These are phyloP conservation scores for Dissophora globulifera DNA, from an alignment of 192 early-diverging fungal species.

Conservation along the genomic window DNA sequence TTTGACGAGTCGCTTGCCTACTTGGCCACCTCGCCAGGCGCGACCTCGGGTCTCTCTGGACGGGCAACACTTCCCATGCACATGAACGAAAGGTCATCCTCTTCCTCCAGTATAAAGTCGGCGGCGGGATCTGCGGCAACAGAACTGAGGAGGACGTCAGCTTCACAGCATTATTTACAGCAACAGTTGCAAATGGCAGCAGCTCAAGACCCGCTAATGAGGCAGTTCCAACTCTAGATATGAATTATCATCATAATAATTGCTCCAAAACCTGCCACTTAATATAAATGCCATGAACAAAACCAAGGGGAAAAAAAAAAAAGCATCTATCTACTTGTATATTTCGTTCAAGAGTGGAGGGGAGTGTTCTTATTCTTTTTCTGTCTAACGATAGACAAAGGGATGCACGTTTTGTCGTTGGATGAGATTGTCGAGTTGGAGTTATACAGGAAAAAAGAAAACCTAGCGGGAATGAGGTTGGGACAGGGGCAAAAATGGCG, in stretches of 20 bases:
- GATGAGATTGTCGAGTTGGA: not conserved
- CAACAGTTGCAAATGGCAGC: not conserved
- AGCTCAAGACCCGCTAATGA: not conserved
- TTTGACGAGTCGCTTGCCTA: no score
- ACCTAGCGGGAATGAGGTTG: no score
- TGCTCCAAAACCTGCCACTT: no score
- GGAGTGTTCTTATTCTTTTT: constrained; percentile 2
- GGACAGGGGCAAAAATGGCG: no score
- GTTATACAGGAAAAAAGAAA: no score
- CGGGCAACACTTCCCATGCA: not conserved
- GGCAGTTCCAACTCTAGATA: no score
- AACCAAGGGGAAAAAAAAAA: not conserved
- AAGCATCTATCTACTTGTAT: no score
- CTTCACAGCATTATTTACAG: constrained; percentile 17
- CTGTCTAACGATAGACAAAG: not conserved
- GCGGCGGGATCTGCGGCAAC: not conserved
- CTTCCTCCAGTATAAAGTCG: not conserved
- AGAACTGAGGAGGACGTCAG: constrained; percentile 16
- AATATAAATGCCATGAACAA: not conserved
- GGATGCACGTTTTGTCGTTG: not conserved
- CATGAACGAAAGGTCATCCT: not conserved
- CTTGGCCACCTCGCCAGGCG: no score
- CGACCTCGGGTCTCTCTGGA: no score
- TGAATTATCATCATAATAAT: no score
- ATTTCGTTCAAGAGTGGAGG: constrained; percentile 23